A percentile compares a stretch with the other conserved stretches of the same genome.
Conservation (phyloP, 148 eudicot genomes). For the Vaccinium myrtillus region DNA sequence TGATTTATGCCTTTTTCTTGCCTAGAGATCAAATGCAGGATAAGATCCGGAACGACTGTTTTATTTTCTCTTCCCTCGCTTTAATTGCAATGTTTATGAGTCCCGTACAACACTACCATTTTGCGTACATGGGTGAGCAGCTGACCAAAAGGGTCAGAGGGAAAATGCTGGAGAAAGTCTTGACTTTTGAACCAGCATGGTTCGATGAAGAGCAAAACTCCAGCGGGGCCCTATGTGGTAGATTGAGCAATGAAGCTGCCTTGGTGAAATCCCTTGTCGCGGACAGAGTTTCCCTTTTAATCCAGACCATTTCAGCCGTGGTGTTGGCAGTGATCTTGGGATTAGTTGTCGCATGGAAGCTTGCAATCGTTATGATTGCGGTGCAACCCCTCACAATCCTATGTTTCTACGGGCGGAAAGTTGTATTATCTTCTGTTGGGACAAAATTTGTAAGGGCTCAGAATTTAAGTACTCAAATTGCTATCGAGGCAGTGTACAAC, state of each 20-base stretch:
- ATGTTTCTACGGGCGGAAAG: constrained; percentile 79
- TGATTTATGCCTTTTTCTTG: constrained; percentile 75
- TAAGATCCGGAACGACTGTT: constrained; percentile 49
- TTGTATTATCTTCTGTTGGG: constrained; percentile 58
- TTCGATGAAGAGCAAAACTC: constrained; percentile 83
- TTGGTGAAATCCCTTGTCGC: constrained; percentile 88
- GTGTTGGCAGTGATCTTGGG: constrained; percentile 71
- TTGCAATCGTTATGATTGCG: constrained; percentile 87
- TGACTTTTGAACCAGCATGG: constrained; percentile 84
- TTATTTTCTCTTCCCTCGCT: constrained; percentile 55
- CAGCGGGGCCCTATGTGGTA: constrained; percentile 70
- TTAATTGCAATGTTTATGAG: constrained; percentile 58
- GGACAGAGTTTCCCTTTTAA: constrained; percentile 64
- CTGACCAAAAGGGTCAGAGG: constrained; percentile 70
- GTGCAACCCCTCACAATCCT: constrained; percentile 86
- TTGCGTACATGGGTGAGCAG: constrained; percentile 77
- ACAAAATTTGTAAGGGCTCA: constrained; percentile 64
- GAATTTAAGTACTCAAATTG: constrained; percentile 73
- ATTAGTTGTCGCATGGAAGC: constrained; percentile 74
- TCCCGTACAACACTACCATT: constrained; percentile 63
- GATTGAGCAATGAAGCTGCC: constrained; percentile 74
- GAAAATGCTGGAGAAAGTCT: constrained; percentile 66
- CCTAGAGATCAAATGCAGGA: constrained; percentile 49
- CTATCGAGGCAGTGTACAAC: constrained; percentile 87
- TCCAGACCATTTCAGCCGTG: constrained; percentile 73